Conservation (phyloP, 306 rosid species). For the Echinosophora koreensis region DNA sequence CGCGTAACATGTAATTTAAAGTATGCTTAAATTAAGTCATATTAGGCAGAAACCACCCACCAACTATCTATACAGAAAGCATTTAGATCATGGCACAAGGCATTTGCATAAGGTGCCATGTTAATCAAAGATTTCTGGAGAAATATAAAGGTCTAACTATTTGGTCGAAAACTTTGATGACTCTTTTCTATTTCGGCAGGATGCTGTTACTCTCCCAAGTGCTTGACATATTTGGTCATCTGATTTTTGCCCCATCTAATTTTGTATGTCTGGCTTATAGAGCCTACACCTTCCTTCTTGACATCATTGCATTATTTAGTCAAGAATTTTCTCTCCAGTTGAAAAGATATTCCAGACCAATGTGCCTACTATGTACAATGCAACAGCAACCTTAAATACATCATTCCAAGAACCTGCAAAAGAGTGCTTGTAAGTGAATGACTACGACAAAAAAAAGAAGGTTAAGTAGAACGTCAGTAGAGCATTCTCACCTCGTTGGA, state of each 20-base stretch:
- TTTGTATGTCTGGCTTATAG: constrained; percentile 8
- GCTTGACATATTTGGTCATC: constrained; percentile 38
- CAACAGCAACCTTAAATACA: constrained; percentile 90
- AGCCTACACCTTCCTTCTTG: constrained; percentile 41
- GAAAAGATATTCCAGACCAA: constrained; percentile 87
- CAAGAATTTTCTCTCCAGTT: constrained; percentile 85
- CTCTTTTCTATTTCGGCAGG: constrained; percentile 27
- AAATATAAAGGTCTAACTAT: constrained; percentile 48
- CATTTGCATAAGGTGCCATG: constrained; percentile 46
- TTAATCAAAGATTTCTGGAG: constrained; percentile 48
- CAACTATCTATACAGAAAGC: constrained; percentile 45
- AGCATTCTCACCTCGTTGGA: constrained; percentile 71
- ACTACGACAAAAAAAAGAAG: not conserved
- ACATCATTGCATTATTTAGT: constrained; percentile 50
- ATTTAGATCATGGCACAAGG: constrained; percentile 37
- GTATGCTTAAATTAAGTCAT: constrained; percentile 42
- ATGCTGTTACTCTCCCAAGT: constrained; percentile 43
- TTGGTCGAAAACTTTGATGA: constrained; percentile 49
- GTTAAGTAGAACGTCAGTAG: constrained; percentile 1
- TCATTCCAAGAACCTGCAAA: constrained; percentile 93
- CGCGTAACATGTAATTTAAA: constrained; percentile 34
- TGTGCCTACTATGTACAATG: constrained; percentile 78
- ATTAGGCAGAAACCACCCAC: constrained; percentile 50
- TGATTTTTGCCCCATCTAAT: constrained; percentile 43
- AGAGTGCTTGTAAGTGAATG: constrained; percentile 13